Conservation (phyloP, 2,329 filamentous ascomycete species). For the Fusarium sp. region DNA sequence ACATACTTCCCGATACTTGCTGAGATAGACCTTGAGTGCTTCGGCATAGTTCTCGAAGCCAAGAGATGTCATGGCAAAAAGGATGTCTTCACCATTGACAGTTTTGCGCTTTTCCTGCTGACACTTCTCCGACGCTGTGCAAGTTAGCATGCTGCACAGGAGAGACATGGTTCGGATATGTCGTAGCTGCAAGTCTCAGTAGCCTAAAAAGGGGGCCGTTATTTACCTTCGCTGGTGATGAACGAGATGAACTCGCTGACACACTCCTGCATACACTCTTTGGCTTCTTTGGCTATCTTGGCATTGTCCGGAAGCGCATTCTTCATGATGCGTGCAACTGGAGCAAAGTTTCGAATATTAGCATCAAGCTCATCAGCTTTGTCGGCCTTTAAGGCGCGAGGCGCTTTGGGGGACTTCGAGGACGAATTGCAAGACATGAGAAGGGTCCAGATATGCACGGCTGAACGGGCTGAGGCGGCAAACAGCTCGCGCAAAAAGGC, state of each 20-base stretch:
- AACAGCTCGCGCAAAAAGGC: slow-evolving; percentile 44
- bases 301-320: slow-evolving; percentile 96
- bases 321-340: slow-evolving; percentile 99
- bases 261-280: slow-evolving; percentile 99
- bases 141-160: slow-evolving; percentile 39
- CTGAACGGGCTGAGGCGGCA: slow-evolving; percentile 46
- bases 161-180: slow-evolving; percentile 32
- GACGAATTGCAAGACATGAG: slow-evolving; percentile 72
- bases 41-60: slow-evolving; percentile 99
- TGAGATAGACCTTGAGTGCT: slow-evolving; percentile 96
- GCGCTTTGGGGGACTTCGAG: slow-evolving; percentile 62
- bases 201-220: background rate
- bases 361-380: slow-evolving; percentile 75
- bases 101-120: slow-evolving; percentile 99
- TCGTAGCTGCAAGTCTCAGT: slow-evolving; percentile 21
- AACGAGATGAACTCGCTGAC: slow-evolving; percentile 99
- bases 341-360: slow-evolving; percentile 93
- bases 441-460: slow-evolving; percentile 54
- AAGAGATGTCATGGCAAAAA: slow-evolving; percentile 98
- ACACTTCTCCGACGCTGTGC: slow-evolving; percentile 94
- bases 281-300: slow-evolving; percentile 98
- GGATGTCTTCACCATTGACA: slow-evolving; percentile 97
- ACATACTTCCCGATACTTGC: slow-evolving; percentile 96
- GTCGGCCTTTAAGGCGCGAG: slow-evolving; percentile 60
- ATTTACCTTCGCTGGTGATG: slow-evolving; percentile 97